A percentile compares a stretch with the other conserved stretches of the same genome.
phyloP scores from a whole-genome alignment of 768 basidiomycete species.

The Kwoniella shandongensis region DNA sequence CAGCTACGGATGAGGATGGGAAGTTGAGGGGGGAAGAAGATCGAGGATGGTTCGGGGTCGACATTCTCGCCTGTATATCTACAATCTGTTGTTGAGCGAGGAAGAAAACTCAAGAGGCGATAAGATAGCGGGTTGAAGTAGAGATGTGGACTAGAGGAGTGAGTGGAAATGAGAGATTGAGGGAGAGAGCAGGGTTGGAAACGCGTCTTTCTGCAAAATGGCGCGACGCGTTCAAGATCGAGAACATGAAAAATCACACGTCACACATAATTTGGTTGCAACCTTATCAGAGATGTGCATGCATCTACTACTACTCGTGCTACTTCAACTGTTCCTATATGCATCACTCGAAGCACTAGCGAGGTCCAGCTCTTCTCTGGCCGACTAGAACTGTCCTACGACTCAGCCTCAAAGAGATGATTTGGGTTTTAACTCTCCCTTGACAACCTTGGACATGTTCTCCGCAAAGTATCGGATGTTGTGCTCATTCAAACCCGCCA shows the following conservation, averaged over 20 bases:
- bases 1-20: constrained; percentile 51
- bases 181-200: constrained; percentile 9
- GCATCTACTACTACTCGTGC: too few relatives aligned
- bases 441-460: constrained; percentile 53
- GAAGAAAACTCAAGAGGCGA: neutral
- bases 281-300: too few relatives aligned
- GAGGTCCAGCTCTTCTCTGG: too few relatives aligned
- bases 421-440: constrained; percentile 51
- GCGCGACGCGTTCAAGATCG: constrained; percentile 15
- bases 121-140: neutral
- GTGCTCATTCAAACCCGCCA: constrained; percentile 82
- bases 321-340: too few relatives aligned
- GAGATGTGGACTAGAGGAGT: neutral
- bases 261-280: neutral
- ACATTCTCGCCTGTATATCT: constrained; percentile 22
- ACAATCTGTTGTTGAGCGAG: neutral
- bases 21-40: constrained; percentile 54
- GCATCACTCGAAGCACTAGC: too few relatives aligned
- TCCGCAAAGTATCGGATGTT: constrained; percentile 62
- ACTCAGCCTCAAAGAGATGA: constrained; percentile 33
- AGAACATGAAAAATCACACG: constrained; percentile 1
- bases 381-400: too few relatives aligned
- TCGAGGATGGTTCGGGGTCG: constrained; percentile 32
- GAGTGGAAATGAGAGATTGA: constrained; percentile 22
- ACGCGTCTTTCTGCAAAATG: constrained; percentile 15